A percentile compares a stretch with the other conserved stretches of the same genome.
Conservation (phyloP, 1,139 yeast genomes). For the Pichia cactophila region DNA sequence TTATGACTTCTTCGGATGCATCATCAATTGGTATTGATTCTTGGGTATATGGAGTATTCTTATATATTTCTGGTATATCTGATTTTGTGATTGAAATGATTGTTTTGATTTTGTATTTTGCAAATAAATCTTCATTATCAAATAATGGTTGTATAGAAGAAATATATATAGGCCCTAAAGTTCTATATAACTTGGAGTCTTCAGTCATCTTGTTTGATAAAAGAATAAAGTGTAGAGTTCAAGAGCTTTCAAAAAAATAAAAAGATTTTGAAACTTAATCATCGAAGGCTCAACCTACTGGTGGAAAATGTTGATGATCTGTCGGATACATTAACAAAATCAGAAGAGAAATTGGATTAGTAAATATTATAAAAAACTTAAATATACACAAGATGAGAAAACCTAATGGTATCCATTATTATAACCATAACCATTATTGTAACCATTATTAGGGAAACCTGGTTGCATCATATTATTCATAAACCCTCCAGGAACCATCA, state of each 20-base stretch:
- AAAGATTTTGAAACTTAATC: too few species aligned
- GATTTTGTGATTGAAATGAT: slow-evolving; percentile 65
- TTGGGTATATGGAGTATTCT: slow-evolving; percentile 38
- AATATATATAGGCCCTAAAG: slow-evolving; percentile 58
- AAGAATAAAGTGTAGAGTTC: not conserved
- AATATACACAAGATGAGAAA: not conserved
- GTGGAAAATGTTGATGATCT: too few species aligned
- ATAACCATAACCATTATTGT: not conserved
- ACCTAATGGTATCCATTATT: slow-evolving; percentile 1
- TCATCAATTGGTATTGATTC: slow-evolving; percentile 69
- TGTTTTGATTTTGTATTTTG: slow-evolving; percentile 50
- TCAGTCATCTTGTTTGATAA: slow-evolving; percentile 6
- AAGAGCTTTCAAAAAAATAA: too few species aligned
- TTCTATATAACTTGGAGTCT: slow-evolving; percentile 30
- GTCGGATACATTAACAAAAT: too few species aligned
- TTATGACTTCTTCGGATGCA: slow-evolving; percentile 50
- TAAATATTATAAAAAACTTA: not conserved
- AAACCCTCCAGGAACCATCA: slow-evolving; percentile 15
- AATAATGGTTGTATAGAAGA: slow-evolving; percentile 53
- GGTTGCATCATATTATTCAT: slow-evolving; percentile 11
- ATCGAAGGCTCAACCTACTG: too few species aligned
- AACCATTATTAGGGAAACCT: not conserved
- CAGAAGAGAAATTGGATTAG: not conserved
- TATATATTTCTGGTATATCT: slow-evolving; percentile 45
- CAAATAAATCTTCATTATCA: slow-evolving; percentile 36